These are phyloP conservation scores for Botrytis deweyae DNA, from an alignment of 2,329 filamentous ascomycete species.

Conservation along the genomic window DNA sequence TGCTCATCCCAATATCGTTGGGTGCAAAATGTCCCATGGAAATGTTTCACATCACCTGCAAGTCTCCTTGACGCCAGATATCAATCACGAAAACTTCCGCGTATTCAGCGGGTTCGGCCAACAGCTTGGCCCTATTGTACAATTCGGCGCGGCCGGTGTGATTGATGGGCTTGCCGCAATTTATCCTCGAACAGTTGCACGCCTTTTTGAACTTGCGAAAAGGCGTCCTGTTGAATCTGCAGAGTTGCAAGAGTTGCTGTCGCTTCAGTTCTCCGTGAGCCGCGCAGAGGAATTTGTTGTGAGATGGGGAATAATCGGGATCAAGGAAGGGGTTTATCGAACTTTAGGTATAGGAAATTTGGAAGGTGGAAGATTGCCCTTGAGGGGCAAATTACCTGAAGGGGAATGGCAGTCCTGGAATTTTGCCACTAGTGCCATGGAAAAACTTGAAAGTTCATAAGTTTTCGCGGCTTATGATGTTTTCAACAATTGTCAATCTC, in stretches of 20 bases:
- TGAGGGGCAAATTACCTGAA: slow-evolving; percentile 55
- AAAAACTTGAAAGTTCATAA: not conserved
- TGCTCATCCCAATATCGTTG: slow-evolving; percentile 63
- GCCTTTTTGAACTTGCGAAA: slow-evolving; percentile 51
- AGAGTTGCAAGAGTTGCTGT: slow-evolving; percentile 46
- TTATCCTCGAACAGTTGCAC: slow-evolving; percentile 58
- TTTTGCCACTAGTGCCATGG: slow-evolving; percentile 5
- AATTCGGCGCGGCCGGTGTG: slow-evolving; percentile 39
- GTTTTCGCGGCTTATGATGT: not conserved
- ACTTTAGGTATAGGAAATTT: slow-evolving; percentile 55
- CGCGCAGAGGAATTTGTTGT: slow-evolving; percentile 59
- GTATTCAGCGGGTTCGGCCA: slow-evolving; percentile 50
- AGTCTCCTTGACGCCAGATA: slow-evolving; percentile 56
- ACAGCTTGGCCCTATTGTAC: slow-evolving; percentile 15
- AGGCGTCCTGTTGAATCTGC: slow-evolving; percentile 43
- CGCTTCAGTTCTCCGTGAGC: slow-evolving; percentile 58
- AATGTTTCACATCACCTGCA: slow-evolving; percentile 61
- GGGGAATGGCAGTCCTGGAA: slow-evolving; percentile 45
- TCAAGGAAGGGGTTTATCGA: slow-evolving; percentile 60
- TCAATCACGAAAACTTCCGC: slow-evolving; percentile 57
- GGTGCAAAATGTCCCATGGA: slow-evolving; percentile 66
- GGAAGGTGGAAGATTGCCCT: slow-evolving; percentile 57
- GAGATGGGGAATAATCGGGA: slow-evolving; percentile 53
- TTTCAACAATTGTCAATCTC: not conserved
- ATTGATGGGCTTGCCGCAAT: slow-evolving; percentile 66